Percentiles rank a stretch among this genome's conserved stretches.
Conservation (phyloP, 495 filamentous ascomycete species). For the Pyrenula massariospora region DNA sequence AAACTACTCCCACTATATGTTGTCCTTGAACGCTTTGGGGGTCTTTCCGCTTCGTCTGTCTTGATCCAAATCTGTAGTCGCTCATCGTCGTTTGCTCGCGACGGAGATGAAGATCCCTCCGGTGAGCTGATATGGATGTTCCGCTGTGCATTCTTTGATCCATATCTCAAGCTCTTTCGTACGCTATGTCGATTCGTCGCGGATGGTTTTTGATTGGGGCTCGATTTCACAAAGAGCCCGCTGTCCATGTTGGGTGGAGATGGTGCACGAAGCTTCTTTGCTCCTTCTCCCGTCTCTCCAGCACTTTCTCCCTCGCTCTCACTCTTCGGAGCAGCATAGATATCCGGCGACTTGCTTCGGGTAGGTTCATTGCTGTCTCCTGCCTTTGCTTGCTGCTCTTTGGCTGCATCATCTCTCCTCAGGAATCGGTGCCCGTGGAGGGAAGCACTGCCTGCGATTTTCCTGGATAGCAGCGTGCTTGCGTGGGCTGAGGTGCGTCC, state of each 20-base stretch:
- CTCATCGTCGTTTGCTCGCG: not conserved
- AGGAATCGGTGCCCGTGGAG: not conserved
- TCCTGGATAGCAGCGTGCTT: not conserved
- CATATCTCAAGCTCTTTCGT: not conserved
- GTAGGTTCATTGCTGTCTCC: not conserved
- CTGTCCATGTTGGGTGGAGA: not conserved
- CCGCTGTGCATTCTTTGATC: not conserved
- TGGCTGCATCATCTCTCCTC: no score
- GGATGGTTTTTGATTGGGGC: not conserved
- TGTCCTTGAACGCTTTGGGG: not conserved
- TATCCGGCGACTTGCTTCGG: not conserved
- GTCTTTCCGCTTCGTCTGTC: not conserved
- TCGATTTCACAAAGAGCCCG: not conserved
- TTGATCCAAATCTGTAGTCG: not conserved
- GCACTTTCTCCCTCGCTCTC: not conserved
- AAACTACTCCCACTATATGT: not conserved
- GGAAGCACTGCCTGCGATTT: not conserved
- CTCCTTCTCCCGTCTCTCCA: not conserved
- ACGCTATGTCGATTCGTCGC: not conserved
- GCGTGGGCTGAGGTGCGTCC: not conserved
- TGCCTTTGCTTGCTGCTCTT: no score
- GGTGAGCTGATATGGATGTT: not conserved
- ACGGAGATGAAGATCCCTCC: not conserved
- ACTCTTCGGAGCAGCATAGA: not conserved
- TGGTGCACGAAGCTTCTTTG: not conserved